Evolutionary conservation across 202 grass and related monocot genomes (phyloP).

Genomic region (Carex arenaria): DNA sequence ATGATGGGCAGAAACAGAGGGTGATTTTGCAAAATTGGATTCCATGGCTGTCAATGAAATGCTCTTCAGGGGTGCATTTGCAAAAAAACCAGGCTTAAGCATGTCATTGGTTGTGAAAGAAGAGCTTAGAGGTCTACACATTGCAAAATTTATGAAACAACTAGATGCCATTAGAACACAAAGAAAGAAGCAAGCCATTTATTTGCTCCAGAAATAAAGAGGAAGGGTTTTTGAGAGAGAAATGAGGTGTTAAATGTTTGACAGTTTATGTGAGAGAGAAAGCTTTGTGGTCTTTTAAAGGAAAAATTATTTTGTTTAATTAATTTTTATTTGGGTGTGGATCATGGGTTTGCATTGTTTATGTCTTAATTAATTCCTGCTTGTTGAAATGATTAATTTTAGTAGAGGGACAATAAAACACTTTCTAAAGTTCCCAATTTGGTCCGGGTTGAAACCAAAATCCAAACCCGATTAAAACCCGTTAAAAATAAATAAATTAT

Average conservation of each 20-base stretch:
- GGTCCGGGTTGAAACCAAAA: background rate
- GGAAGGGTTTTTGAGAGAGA: background rate
- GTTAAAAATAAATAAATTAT: too few species aligned
- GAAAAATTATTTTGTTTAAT: background rate
- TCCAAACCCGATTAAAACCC: background rate
- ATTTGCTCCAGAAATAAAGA: background rate
- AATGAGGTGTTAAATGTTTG: background rate
- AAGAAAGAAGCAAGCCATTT: slow-evolving; percentile 45
- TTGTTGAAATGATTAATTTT: background rate
- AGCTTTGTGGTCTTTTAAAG: background rate
- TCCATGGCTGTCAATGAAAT: slow-evolving; percentile 24
- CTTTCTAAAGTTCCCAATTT: background rate
- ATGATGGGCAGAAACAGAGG: slow-evolving; percentile 27
- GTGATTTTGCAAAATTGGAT: slow-evolving; percentile 37
- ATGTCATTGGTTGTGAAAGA: background rate
- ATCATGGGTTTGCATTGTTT: background rate
- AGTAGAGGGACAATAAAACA: background rate
- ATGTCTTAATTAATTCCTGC: background rate
- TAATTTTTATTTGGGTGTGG: background rate
- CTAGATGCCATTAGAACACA: slow-evolving; percentile 41
- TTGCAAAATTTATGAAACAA: slow-evolving; percentile 29
- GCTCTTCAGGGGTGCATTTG: background rate
- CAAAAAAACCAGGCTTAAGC: background rate
- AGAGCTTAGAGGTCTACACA: slow-evolving; percentile 41
- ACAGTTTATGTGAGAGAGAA: background rate